These are phyloP conservation scores for Epichloe sibirici DNA, from an alignment of 2,329 filamentous ascomycete species.

Conservation along the genomic window DNA sequence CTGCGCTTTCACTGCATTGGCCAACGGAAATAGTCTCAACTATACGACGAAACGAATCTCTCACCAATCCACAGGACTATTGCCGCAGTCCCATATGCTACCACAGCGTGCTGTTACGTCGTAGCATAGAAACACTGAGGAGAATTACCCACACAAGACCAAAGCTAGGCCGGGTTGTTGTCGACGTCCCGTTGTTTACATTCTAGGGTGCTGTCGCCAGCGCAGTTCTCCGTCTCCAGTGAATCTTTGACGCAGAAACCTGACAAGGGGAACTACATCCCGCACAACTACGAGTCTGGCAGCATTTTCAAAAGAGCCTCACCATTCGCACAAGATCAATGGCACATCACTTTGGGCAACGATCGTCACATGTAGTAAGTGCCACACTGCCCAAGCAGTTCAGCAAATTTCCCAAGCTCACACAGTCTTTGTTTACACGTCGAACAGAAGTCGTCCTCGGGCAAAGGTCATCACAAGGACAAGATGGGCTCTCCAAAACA, in stretches of 20 bases:
- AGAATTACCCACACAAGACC: neutral
- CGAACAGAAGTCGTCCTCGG: neutral
- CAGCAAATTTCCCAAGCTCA: neutral
- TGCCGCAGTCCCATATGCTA: neutral
- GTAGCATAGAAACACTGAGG: neutral
- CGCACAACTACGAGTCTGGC: neutral
- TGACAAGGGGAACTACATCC: no score
- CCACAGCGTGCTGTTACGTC: neutral
- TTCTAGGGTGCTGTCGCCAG: no score
- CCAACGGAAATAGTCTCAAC: neutral
- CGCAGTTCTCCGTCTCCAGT: no score
- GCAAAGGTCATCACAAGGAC: neutral
- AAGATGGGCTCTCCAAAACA: slow-evolving; percentile 4
- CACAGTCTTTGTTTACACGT: neutral
- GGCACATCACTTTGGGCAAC: slow-evolving; percentile 3
- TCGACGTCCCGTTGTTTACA: neutral
- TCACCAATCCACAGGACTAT: neutral
- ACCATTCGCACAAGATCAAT: neutral
- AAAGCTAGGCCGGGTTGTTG: neutral
- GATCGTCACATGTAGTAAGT: slow-evolving; percentile 4
- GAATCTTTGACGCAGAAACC: no score
- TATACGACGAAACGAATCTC: neutral
- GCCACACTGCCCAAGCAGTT: neutral
- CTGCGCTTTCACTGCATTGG: neutral
- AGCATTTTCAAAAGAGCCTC: neutral